Evolutionary conservation across 2,329 filamentous ascomycete species (phyloP), one percentile per base, ranked within the genome.

Genomic region (Alternaria ventricosa): DNA sequence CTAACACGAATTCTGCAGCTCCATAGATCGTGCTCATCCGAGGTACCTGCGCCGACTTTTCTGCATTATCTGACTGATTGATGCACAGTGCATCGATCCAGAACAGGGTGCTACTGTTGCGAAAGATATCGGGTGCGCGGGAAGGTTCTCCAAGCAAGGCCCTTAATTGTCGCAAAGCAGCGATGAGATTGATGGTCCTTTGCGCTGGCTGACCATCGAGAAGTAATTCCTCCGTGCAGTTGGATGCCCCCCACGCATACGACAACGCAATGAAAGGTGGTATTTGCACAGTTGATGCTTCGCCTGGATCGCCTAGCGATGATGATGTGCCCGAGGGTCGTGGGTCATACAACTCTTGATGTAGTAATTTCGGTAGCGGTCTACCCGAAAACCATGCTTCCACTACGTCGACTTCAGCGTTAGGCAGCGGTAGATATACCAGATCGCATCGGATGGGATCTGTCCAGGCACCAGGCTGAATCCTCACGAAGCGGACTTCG

Each of bases 361-460:
- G 1, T 0, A 36, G 15, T 1, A 36, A 2, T n/a, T 1, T 9
- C 2, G 33, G 33, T 3, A 36, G 33, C 2, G 15, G 33, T 3
- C 1, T 36, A 2, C 33, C 13, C 8, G 45, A n/a, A 5, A 47
- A 27, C 45, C 45, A 27, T 47, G 13, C 45, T 2, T 47, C 45
- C 3, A 47, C 23, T 2, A 25, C 0, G 3, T 27, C 45, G 15
- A 11, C 2, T 8, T n/a, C 23, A 11, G 22, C 1, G 10, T 11
- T 27, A 4, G 45, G 15, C 3, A 47, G 5, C 23, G 13, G 5
- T 11, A 11, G n/a, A 4, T 18, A 27, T 15, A 47, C 23, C 9
- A 47, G 13, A 4, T 47, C 23, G 5, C 15, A 47, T 47, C 1
- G 45, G 7, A 47, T 12, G 4, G 45, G 45, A 47, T 47, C 45